Evolutionary conservation across 306 rosid genomes (phyloP), one percentile per base, ranked within the genome.

Genomic region (Astragalus membranaceus): DNA sequence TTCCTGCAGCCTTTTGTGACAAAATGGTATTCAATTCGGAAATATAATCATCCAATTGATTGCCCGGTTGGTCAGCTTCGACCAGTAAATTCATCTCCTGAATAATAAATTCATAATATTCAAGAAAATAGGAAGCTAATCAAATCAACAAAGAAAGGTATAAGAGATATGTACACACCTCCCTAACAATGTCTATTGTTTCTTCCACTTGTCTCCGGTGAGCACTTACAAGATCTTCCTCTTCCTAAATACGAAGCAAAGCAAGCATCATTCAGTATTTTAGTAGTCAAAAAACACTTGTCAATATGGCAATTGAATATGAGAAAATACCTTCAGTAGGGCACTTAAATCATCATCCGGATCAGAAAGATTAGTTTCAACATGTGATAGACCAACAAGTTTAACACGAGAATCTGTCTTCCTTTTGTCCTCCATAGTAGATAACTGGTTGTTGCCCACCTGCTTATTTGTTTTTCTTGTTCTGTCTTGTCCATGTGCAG

Each of bases 51-150:
- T 82, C 91, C 63, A 93, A 70, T 41, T 79, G 96, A 85, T 89
- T 93, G 73, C 96, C 98, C 23, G 96, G 98, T 35, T 90, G 85
- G 20, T 90, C 98, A 44, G 90, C 96, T 78, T 84, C 83, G 69
- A 80, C 89, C 3, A 93, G 85, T 73, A 93, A 81, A 86, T 85
- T 82, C 97, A 93, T 93, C 75, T 93, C 98, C 98, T 93, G 87
- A 69, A 82, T 65, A 47, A 32, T 56, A 50, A 72, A 17, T 47
- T 63, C 43, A 59, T 11, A 67, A 70, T 67, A 42, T 75, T 44
- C 41, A 67, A 68, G 13, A 43, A 10, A 59, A 47, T 36, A 37
- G 32, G 59, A 41, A 55, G 53, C 36, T 29, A 39, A 33, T 33
- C 17, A 43, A 60, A 49, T n/a, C 33, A 68, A 12, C 10, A 56